Conservation (phyloP, 345 rosid genomes). For the Balakata baccata region DNA sequence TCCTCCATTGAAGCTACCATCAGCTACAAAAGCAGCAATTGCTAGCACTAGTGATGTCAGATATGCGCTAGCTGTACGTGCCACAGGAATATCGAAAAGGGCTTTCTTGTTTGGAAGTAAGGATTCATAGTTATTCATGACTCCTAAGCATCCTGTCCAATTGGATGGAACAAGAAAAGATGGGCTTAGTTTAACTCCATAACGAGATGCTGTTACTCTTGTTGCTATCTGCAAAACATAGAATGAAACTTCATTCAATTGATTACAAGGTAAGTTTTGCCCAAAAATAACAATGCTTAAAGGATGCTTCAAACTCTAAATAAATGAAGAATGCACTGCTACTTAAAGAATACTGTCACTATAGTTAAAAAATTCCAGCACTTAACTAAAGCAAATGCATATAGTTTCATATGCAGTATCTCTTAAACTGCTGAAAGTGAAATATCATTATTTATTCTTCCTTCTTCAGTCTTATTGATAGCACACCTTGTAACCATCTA, state of each 20-base stretch:
- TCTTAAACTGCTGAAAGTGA: no score
- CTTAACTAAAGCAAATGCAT: neutral
- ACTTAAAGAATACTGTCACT: neutral
- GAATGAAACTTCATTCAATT: neutral
- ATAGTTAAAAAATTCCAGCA: neutral
- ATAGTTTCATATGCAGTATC: no score
- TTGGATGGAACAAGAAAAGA: constrained; percentile 91
- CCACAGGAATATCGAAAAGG: constrained; percentile 83
- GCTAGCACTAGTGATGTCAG: constrained; percentile 74
- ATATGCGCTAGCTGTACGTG: constrained; percentile 84
- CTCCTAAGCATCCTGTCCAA: constrained; percentile 96
- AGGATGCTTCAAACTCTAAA: neutral
- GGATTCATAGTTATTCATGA: constrained; percentile 87
- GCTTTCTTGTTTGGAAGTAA: constrained; percentile 82
- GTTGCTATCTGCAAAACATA: constrained; percentile 63
- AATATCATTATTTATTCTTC: no score
- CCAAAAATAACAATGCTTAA: neutral
- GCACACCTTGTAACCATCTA: no score
- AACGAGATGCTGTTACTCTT: constrained; percentile 68
- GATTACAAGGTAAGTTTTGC: neutral
- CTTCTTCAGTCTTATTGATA: no score
- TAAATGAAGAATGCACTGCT: neutral
- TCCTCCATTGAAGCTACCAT: constrained; percentile 89
- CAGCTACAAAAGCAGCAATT: constrained; percentile 67
- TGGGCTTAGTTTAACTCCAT: constrained; percentile 74